Evolutionary conservation across 768 basidiomycete genomes (phyloP).

Genomic region (Boletellus emodensis): DNA sequence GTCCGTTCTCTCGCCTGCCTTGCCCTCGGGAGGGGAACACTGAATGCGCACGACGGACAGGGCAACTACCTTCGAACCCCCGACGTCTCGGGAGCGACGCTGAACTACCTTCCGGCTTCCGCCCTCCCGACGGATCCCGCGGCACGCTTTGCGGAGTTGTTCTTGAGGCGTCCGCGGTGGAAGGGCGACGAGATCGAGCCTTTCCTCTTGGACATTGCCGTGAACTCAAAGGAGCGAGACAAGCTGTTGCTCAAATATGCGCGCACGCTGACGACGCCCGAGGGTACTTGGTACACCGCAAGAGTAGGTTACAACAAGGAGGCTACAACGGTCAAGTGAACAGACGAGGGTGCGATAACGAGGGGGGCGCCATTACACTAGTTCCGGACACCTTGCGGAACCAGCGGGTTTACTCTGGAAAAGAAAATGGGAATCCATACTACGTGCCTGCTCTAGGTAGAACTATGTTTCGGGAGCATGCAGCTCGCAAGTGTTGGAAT

Average conservation of each 20-base stretch:
- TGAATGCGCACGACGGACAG: slow-evolving; percentile 38
- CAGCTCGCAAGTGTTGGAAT: neutral
- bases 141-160: slow-evolving; percentile 82
- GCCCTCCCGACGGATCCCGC: slow-evolving; percentile 73
- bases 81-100: slow-evolving; percentile 31
- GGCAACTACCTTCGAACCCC: slow-evolving; percentile 65
- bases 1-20: slow-evolving; percentile 37
- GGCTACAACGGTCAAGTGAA: neutral
- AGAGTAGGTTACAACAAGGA: slow-evolving; percentile 57
- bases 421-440: neutral
- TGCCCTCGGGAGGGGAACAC: neutral
- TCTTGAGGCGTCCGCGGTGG: slow-evolving; percentile 76
- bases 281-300: slow-evolving; percentile 72
- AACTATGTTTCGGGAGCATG: neutral
- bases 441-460: neutral
- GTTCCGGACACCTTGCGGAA: too few species aligned
- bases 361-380: too few species aligned
- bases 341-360: too few species aligned
- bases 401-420: neutral
- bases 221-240: slow-evolving; percentile 85
- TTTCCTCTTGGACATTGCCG: slow-evolving; percentile 77
- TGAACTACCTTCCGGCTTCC: slow-evolving; percentile 76
- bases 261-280: slow-evolving; percentile 64
- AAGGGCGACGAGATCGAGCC: slow-evolving; percentile 73
- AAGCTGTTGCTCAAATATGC: slow-evolving; percentile 85